These are phyloP conservation scores for Clathrospora elynae DNA, from an alignment of 2,329 filamentous ascomycete genomes.

Conservation along the genomic window DNA sequence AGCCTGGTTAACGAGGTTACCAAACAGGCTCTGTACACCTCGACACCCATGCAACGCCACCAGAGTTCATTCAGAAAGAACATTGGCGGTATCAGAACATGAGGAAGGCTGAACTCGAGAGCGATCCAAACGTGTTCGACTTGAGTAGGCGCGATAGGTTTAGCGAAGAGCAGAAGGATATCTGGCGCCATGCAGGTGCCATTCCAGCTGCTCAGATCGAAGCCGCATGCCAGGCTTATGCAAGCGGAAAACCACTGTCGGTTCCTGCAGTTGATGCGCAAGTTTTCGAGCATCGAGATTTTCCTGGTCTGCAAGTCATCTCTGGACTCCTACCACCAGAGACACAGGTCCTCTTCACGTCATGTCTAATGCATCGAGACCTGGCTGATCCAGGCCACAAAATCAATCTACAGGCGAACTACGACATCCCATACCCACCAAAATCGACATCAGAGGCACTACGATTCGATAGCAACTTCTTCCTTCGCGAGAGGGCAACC, in stretches of 20 bases:
- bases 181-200: slow-evolving; percentile 35
- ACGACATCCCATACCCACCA: slow-evolving; percentile 67
- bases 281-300: slow-evolving; percentile 46
- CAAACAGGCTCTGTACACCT: slow-evolving; percentile 39
- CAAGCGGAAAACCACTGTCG: slow-evolving; percentile 32
- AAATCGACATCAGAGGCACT: slow-evolving; percentile 43
- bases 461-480: slow-evolving; percentile 42
- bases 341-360: slow-evolving; percentile 73
- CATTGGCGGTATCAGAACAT: slow-evolving; percentile 64
- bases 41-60: slow-evolving; percentile 46
- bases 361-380: slow-evolving; percentile 77
- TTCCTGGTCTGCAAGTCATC: slow-evolving; percentile 70
- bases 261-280: slow-evolving; percentile 30
- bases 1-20: slow-evolving; percentile 26
- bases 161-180: slow-evolving; percentile 43
- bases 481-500: slow-evolving; percentile 38
- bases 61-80: slow-evolving; percentile 42
- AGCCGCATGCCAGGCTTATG: slow-evolving; percentile 40
- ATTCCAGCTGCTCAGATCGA: slow-evolving; percentile 39
- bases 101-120: slow-evolving; percentile 58
- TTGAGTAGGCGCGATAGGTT: slow-evolving; percentile 36
- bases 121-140: slow-evolving; percentile 53
- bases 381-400: slow-evolving; percentile 74
- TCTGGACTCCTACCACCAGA: slow-evolving; percentile 74
- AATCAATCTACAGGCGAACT: slow-evolving; percentile 87